Evolutionary conservation across 306 rosid genomes (phyloP), one percentile per base, ranked within the genome.

Genomic region (Castanea mollissima): DNA sequence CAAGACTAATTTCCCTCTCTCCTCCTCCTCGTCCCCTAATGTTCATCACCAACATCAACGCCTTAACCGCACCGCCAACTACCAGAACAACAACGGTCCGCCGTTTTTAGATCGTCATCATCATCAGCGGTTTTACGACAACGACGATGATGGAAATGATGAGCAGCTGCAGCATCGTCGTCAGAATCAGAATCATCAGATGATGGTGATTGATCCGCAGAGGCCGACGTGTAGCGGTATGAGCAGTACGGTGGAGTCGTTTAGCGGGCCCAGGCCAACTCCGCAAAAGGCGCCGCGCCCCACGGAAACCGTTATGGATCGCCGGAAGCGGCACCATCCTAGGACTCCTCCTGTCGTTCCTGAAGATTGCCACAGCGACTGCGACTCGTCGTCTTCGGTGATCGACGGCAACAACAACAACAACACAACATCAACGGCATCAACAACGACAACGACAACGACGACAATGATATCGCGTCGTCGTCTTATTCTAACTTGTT

Each of bases 161-260:
- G 46, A 41, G 0, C 44, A 38, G 44, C 44, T 6, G 27, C 27
- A 25, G 27, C 27, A 25, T 25, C 27, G 27, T 25, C 27, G 27
- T 38, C 41, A 81, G 6, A 78, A 79, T 49, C 86, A 84, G 13
- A 87, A 82, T 34, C 87, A 81, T 52, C 87, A 46, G 46, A 77
- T 64, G 18, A 81, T 79, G 23, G 79, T 69, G 18, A 81, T 79
- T 16, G 79, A 85, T 74, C 91, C 91, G 1, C 90, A 81, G 79
- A 85, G 97, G 25, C 97, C 98, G 0, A 74, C 98, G 0, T 87
- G 92, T 13, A 91, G 97, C 81, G 89, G 98, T 54, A 80, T 90
- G 89, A 93, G 98, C 87, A 89, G 93, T 74, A 93, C 98, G 63
- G 93, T 93, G 1, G 98, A 93, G 54, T 91, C 97, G 3, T 93